Evolutionary conservation across 75 land plant species (phyloP).

Genomic region (Chamaecyparis obtusa): DNA sequence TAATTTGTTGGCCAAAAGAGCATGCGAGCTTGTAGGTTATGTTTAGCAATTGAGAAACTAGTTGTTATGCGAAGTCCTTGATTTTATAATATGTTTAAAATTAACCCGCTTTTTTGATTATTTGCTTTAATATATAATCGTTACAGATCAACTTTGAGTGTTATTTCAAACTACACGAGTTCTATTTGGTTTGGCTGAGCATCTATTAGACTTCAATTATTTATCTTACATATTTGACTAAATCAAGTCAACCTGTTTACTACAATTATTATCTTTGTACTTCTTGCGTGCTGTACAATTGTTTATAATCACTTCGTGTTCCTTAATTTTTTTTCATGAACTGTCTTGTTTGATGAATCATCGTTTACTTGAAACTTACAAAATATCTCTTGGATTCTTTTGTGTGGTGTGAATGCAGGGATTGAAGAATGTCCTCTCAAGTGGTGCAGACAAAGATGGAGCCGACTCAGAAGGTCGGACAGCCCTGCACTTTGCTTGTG

Average conservation of each 20-base stretch:
- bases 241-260: not conserved
- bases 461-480: slow-evolving; percentile 87
- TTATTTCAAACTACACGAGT: too few species aligned
- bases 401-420: slow-evolving; percentile 37
- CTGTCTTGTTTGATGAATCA: not conserved
- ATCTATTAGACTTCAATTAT: too few species aligned
- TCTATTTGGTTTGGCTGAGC: too few species aligned
- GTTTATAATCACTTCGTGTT: not conserved
- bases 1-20: too few species aligned
- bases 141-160: too few species aligned
- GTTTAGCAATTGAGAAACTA: too few species aligned
- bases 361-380: not conserved
- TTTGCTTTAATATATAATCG: too few species aligned
- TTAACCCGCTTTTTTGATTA: too few species aligned
- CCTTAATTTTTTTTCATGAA: not conserved
- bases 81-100: too few species aligned
- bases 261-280: not conserved
- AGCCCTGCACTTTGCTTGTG: slow-evolving; percentile 90
- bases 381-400: not conserved
- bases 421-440: slow-evolving; percentile 64
- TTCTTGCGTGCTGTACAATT: not conserved
- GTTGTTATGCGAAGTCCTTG: too few species aligned
- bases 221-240: not conserved
- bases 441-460: slow-evolving; percentile 77
- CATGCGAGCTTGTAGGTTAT: too few species aligned